Conservation (phyloP, 352 stramenopile genomes). For the Lagenidium sp. region DNA sequence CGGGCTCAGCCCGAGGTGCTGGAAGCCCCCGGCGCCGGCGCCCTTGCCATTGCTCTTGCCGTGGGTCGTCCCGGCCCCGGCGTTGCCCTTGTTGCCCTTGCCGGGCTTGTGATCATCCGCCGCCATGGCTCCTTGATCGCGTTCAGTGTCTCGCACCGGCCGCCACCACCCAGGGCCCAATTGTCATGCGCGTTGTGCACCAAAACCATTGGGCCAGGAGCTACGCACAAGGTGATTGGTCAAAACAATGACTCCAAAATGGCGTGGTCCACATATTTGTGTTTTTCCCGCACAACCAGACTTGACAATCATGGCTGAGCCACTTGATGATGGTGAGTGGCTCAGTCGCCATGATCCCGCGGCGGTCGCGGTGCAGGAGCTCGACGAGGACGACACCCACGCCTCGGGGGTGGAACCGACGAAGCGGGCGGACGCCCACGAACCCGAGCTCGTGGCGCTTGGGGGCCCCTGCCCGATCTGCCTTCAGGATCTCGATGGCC, state of each 20-base stretch:
- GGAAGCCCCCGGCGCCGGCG: constrained; percentile 69
- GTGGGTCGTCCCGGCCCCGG: constrained; percentile 32
- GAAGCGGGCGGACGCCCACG: background rate
- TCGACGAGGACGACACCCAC: constrained; percentile 12
- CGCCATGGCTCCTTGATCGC: constrained; percentile 27
- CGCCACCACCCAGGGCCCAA: too few species aligned
- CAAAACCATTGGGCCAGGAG: too few species aligned
- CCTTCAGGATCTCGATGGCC: constrained; percentile 37
- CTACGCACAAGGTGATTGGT: too few species aligned
- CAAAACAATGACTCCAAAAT: too few species aligned
- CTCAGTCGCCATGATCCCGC: constrained; percentile 15
- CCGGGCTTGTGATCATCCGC: constrained; percentile 45
- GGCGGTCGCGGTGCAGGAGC: background rate
- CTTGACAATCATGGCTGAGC: too few species aligned
- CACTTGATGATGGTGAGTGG: too few species aligned
- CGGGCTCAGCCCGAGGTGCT: constrained; percentile 75
- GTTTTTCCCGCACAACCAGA: too few species aligned
- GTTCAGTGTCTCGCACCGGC: too few species aligned
- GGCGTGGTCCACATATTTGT: constrained; percentile 8
- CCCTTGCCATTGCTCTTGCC: constrained; percentile 78
- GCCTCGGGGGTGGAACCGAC: constrained; percentile 2
- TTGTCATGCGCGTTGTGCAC: too few species aligned
- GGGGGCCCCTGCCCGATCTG: constrained; percentile 69
- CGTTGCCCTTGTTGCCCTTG: constrained; percentile 2
- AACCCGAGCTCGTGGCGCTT: constrained; percentile 26